phyloP scores from a whole-genome alignment of 805 yeast genomes.

The Metschnikowia vanudenii region DNA sequence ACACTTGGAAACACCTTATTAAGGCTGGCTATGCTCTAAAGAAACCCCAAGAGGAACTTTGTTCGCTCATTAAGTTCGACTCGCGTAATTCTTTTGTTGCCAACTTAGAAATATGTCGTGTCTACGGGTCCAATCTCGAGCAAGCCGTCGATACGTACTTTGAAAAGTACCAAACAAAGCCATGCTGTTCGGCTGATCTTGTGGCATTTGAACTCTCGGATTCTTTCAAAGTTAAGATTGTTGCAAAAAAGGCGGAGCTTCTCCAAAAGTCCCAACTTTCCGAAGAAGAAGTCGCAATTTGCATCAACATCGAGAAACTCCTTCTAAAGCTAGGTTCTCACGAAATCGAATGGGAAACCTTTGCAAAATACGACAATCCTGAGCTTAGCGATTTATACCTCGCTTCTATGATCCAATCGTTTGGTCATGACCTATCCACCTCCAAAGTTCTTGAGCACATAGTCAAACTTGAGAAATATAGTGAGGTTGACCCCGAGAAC shows the following conservation, averaged over 20 bases:
- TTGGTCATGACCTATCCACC: slow-evolving; percentile 24
- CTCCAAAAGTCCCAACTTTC: slow-evolving; percentile 1
- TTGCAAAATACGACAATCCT: slow-evolving; percentile 8
- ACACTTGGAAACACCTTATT: slow-evolving; percentile 62
- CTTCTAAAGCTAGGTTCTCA: slow-evolving; percentile 2
- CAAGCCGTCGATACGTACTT: slow-evolving; percentile 43
- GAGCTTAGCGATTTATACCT: slow-evolving; percentile 16
- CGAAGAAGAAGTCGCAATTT: slow-evolving; percentile 1
- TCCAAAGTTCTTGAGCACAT: slow-evolving; percentile 38
- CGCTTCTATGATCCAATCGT: slow-evolving; percentile 16
- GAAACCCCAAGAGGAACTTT: slow-evolving; percentile 30
- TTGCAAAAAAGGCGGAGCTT: not conserved
- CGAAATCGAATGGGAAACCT: slow-evolving; percentile 7
- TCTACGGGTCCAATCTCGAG: slow-evolving; percentile 23
- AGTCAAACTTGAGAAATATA: slow-evolving; percentile 56
- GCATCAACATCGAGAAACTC: slow-evolving; percentile 15
- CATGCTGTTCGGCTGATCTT: slow-evolving; percentile 66
- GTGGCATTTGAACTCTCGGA: slow-evolving; percentile 7
- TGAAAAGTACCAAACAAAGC: slow-evolving; percentile 48
- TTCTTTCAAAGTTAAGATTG: slow-evolving; percentile 7
- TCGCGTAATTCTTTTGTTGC: slow-evolving; percentile 62
- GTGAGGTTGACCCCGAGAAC: slow-evolving; percentile 62
- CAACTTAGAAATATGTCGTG: slow-evolving; percentile 42
- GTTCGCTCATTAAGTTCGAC: slow-evolving; percentile 12
- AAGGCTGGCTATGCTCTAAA: slow-evolving; percentile 42